Evolutionary conservation across 2,329 filamentous ascomycete genomes (phyloP).

Genomic region (Talaromyces funiculosus): DNA sequence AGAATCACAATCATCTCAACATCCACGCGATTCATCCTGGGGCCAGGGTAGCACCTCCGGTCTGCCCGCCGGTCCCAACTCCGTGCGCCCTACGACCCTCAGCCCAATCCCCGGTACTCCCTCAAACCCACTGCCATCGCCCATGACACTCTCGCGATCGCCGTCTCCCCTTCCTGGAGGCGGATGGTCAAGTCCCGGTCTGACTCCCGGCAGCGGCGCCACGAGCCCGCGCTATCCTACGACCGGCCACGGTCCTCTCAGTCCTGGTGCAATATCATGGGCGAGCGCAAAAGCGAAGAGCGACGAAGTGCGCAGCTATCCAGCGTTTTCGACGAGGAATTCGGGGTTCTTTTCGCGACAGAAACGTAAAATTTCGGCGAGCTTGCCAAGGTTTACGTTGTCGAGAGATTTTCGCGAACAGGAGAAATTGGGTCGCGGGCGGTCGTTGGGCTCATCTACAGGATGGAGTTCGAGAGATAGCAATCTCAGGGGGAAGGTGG

Average conservation of each 20-base stretch:
- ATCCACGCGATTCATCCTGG: constrained; percentile 10
- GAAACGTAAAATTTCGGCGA: constrained; percentile 73
- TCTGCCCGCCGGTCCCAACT: constrained; percentile 17
- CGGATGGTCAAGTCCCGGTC: constrained; percentile 80
- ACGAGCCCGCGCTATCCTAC: constrained; percentile 54
- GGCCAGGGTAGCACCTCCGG: constrained; percentile 22
- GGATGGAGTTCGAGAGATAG: constrained; percentile 43
- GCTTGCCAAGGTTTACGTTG: constrained; percentile 66
- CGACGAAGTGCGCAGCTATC: constrained; percentile 66
- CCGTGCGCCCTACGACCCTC: constrained; percentile 21
- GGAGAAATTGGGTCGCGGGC: constrained; percentile 64
- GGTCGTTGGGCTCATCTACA: constrained; percentile 17
- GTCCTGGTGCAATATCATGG: constrained; percentile 59
- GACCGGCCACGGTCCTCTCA: constrained; percentile 16
- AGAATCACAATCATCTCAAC: neutral
- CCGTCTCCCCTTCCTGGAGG: constrained; percentile 78
- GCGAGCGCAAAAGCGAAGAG: constrained; percentile 74
- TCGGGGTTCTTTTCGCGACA: constrained; percentile 84
- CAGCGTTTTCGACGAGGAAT: constrained; percentile 73
- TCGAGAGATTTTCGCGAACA: constrained; percentile 62
- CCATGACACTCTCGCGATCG: constrained; percentile 81
- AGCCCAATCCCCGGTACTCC: constrained; percentile 49
- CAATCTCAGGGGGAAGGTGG: constrained; percentile 25
- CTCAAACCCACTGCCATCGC: constrained; percentile 51
- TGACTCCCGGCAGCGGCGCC: constrained; percentile 66